These are phyloP conservation scores for Cerrena zonata DNA, from an alignment of 1,284 basidiomycete species.

Conservation along the genomic window DNA sequence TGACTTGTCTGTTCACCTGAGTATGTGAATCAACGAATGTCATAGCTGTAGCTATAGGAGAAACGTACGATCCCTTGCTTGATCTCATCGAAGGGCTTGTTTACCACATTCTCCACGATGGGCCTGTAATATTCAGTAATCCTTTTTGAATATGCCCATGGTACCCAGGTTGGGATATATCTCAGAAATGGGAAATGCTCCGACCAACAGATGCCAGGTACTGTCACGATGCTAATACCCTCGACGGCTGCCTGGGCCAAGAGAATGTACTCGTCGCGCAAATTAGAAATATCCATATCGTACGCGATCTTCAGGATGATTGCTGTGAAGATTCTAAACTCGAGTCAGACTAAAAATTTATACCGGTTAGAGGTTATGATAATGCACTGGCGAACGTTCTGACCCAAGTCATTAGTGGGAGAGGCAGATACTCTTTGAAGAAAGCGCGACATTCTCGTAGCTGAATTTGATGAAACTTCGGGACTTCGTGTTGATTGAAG, in stretches of 20 bases:
- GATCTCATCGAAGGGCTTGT: conserved; percentile 17
- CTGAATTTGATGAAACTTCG: conserved; percentile 1
- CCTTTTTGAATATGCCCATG: conserved; percentile 10
- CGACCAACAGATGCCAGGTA: conserved; percentile 13
- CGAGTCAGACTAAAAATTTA: not conserved
- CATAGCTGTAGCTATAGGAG: not conserved
- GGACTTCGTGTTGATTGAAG: conserved; percentile 4
- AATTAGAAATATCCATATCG: conserved; percentile 9
- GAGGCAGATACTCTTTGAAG: not conserved
- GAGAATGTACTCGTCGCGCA: conserved; percentile 12
- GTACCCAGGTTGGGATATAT: conserved; percentile 23
- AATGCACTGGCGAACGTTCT: not conserved
- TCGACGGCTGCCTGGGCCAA: conserved; percentile 11
- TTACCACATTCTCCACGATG: conserved; percentile 13
- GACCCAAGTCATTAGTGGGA: too few species aligned
- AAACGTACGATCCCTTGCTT: conserved; percentile 21
- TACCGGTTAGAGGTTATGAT: not conserved
- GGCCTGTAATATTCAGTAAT: not conserved
- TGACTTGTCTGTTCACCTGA: conserved; percentile 7
- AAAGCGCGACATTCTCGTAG: conserved; percentile 3
- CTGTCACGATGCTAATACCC: conserved; percentile 6
- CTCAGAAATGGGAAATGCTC: conserved; percentile 17
- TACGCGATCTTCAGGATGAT: conserved; percentile 17
- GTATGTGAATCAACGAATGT: not conserved
- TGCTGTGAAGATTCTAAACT: conserved; percentile 10